Base-by-base conservation (phyloP, 169 alveolate species). In the Babesia caballi region DNA sequence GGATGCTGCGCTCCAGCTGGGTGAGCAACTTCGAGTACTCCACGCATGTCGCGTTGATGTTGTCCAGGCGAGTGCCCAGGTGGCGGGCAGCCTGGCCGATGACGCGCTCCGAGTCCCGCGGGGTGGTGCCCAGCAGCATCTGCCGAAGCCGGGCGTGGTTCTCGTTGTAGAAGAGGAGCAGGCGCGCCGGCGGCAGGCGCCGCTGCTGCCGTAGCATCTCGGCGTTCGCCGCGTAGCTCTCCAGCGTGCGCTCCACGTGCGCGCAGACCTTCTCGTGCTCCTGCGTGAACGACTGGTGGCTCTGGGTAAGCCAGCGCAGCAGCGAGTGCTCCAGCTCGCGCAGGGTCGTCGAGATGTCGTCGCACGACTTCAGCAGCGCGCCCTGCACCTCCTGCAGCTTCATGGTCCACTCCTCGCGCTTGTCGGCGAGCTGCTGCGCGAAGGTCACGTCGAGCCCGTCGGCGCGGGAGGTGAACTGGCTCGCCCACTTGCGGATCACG, bases 341-440 rank as follows among this genome's bases (percentile, higher is more conserved):
- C 70, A 80, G 19, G 6, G 75, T 59, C 19, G 58, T 28, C 8
- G 46, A 5, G 9, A 70, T 27, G 25, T 67, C 73, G 9, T 60
- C 58, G n/a, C 36, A 40, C 32, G 63, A 47, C 70, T 49, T 69
- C 12, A 17, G 9, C 15, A 69, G 47, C n/a, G 49, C 57, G 27
- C 32, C 11, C 46, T 60, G 72, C 59, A 61, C 67, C 47, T 69
- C 83, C 63, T 80, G 88, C 51, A 80, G 52, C 83, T 80, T 80
- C 75, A 69, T 46, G 35, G 67, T 78, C 93, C 93, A 88, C 36
- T 83, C 91, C 63, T 83, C 85, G 21, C 83, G 58, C 56, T 75
- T 80, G 63, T 88, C 93, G 44, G 52, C 74, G 8, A 88, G 51
- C 15, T 82, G 73, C 68, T 88, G 88, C 51, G 78, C 73, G 60